Evolutionary conservation across 768 basidiomycete species (phyloP).

Genomic region (Amanita phalloides): DNA sequence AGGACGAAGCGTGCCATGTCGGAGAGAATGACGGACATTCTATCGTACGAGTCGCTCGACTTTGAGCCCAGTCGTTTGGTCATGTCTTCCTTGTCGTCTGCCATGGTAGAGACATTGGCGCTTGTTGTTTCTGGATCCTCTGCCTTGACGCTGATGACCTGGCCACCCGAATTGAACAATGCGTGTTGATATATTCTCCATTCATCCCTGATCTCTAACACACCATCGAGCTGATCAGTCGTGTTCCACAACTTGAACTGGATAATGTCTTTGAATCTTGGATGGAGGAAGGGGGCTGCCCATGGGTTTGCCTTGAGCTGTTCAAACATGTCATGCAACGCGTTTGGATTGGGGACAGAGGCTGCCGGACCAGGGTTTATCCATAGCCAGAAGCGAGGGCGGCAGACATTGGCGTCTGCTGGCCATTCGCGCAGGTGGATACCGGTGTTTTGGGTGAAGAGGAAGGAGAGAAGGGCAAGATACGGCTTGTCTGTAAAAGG

Average conservation of each 20-base stretch:
- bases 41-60: constrained; percentile 80
- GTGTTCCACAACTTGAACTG: constrained; percentile 96
- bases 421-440: constrained; percentile 46
- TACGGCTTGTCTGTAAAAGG: constrained; percentile 97
- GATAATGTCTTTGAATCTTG: constrained; percentile 78
- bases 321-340: constrained; percentile 72
- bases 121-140: constrained; percentile 14
- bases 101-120: constrained; percentile 44
- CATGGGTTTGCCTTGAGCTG: constrained; percentile 74
- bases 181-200: constrained; percentile 67
- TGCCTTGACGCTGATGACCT: constrained; percentile 50
- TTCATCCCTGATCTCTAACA: constrained; percentile 79
- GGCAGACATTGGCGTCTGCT: constrained; percentile 44
- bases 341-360: constrained; percentile 67
- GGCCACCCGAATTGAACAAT: constrained; percentile 83
- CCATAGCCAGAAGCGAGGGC: constrained; percentile 93
- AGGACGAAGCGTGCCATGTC: constrained; percentile 97
- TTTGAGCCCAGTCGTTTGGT: constrained; percentile 81
- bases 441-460: constrained; percentile 87
- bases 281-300: constrained; percentile 87
- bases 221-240: constrained; percentile 84
- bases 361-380: constrained; percentile 92
- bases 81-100: constrained; percentile 37
- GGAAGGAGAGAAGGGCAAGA: constrained; percentile 83
- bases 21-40: constrained; percentile 83